Evolutionary conservation across 2,329 filamentous ascomycete genomes (phyloP).

Genomic region (Fusarium irregulare): DNA sequence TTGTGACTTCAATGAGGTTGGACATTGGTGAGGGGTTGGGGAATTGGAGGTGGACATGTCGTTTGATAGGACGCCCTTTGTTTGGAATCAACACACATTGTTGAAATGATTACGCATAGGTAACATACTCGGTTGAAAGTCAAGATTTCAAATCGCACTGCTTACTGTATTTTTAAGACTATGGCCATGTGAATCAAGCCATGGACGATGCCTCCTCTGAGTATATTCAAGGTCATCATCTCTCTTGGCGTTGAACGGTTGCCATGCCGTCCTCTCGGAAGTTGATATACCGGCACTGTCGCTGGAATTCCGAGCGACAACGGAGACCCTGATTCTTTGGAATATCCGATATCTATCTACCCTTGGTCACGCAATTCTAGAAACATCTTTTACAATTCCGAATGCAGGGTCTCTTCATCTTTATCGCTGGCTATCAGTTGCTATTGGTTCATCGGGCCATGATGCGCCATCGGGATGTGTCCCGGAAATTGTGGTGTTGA

Average conservation of each 20-base stretch:
- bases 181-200: background rate
- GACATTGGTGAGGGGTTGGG: background rate
- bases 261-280: background rate
- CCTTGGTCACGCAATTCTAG: slow-evolving; percentile 6
- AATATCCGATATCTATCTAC: too few relatives aligned
- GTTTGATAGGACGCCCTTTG: slow-evolving; percentile 9
- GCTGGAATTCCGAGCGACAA: background rate
- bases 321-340: background rate
- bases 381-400: slow-evolving; percentile 2
- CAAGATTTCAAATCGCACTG: background rate
- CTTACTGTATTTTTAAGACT: background rate
- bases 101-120: background rate
- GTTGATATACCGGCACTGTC: background rate
- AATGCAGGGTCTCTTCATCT: background rate
- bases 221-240: background rate
- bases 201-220: background rate
- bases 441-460: background rate
- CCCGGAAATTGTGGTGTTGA: slow-evolving; percentile 9
- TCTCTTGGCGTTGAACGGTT: background rate
- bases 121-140: background rate
- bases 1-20: background rate
- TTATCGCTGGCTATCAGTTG: background rate
- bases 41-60: background rate
- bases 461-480: slow-evolving; percentile 20
- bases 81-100: slow-evolving; percentile 1